Evolutionary conservation across 1,284 basidiomycete species (phyloP).

Genomic region (Inonotus obliquus): DNA sequence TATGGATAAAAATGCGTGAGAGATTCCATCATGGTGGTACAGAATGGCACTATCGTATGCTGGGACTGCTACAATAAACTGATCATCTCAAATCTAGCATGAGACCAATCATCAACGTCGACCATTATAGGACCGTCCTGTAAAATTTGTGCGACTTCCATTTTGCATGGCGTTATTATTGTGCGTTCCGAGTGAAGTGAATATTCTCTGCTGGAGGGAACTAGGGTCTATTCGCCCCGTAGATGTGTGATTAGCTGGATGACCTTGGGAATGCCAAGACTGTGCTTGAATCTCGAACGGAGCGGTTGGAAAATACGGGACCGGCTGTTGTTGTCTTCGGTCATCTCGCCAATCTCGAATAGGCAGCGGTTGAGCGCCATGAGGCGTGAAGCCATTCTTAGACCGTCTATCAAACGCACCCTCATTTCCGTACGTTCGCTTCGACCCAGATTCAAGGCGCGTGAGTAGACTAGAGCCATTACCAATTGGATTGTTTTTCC

Average conservation of each 20-base stretch:
- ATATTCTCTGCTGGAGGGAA: background rate
- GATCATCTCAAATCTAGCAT: too few species aligned
- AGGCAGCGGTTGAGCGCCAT: conserved; percentile 3
- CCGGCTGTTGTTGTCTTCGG: background rate
- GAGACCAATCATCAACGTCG: background rate
- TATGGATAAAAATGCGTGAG: background rate
- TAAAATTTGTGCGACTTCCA: too few species aligned
- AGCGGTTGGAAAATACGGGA: background rate
- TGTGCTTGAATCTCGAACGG: conserved; percentile 9
- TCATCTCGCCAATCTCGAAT: background rate
- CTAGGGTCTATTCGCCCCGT: background rate
- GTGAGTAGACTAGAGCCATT: background rate
- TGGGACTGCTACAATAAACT: too few species aligned
- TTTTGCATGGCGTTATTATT: too few species aligned
- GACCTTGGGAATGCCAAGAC: background rate
- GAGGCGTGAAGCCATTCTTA: background rate
- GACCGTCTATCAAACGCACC: background rate
- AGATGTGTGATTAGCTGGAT: background rate
- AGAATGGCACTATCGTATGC: background rate
- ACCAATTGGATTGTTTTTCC: background rate
- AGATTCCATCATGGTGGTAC: background rate
- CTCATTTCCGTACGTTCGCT: background rate
- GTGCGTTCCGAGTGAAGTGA: background rate
- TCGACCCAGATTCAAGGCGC: background rate
- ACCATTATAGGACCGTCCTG: background rate